Evolutionary conservation across 371 early-diverging fungal species (phyloP).

Genomic region (Lichtheimia ramosa): DNA sequence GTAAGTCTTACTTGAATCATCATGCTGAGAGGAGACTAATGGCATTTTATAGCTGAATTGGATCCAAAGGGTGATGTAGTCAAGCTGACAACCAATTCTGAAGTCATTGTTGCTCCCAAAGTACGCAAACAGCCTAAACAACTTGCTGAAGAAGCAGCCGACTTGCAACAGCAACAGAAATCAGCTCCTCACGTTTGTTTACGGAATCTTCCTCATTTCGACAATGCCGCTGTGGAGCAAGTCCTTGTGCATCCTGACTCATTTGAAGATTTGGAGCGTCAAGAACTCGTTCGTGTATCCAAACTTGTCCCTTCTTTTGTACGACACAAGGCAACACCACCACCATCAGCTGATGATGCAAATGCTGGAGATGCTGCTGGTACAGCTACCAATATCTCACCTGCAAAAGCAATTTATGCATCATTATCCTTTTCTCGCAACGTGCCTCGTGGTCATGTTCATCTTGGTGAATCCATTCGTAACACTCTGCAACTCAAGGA

Average conservation of each 20-base stretch:
- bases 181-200: slow-evolving; percentile 23
- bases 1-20: slow-evolving; percentile 28
- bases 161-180: slow-evolving; percentile 16
- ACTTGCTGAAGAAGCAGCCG: slow-evolving; percentile 15
- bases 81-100: slow-evolving; percentile 65
- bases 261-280: slow-evolving; percentile 10
- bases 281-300: slow-evolving; percentile 19
- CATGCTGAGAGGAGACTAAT: background rate
- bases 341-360: background rate
- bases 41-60: slow-evolving; percentile 48
- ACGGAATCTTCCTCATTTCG: slow-evolving; percentile 16
- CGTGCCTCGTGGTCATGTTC: slow-evolving; percentile 54
- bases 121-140: slow-evolving; percentile 29
- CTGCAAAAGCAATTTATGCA: slow-evolving; percentile 36
- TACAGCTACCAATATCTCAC: slow-evolving; percentile 5
- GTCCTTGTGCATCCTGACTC: slow-evolving; percentile 26
- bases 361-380: background rate
- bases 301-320: slow-evolving; percentile 25
- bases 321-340: slow-evolving; percentile 7
- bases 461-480: slow-evolving; percentile 37
- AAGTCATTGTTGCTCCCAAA: slow-evolving; percentile 85
- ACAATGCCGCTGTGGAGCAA: background rate
- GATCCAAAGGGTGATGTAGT: slow-evolving; percentile 58
- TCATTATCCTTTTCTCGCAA: slow-evolving; percentile 25
- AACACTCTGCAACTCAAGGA: slow-evolving; percentile 45